Evolutionary conservation across 2,329 filamentous ascomycete species (phyloP).

Genomic region (Fusarium newnesense): DNA sequence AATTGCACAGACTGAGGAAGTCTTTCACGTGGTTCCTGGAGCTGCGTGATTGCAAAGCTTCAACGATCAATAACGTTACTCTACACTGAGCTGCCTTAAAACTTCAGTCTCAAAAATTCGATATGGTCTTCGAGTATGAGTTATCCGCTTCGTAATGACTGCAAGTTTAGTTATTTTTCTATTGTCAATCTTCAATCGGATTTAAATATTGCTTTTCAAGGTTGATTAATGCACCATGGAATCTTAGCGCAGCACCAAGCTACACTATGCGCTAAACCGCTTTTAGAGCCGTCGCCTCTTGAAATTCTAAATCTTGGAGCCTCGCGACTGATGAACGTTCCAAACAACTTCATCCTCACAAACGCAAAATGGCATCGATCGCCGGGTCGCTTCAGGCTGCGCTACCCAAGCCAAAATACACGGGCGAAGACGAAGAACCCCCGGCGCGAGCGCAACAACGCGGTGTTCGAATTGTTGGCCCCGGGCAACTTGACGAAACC

Average conservation of each 20-base stretch:
- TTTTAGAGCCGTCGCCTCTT: constrained; percentile 44
- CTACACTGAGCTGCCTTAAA: neutral
- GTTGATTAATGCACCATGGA: neutral
- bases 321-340: constrained; percentile 33
- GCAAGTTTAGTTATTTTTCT: neutral
- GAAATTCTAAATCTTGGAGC: constrained; percentile 47
- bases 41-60: neutral
- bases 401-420: constrained; percentile 90
- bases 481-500: constrained; percentile 82
- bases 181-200: neutral
- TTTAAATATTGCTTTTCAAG: neutral
- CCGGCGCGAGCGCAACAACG: constrained; percentile 76
- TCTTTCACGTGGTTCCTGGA: neutral
- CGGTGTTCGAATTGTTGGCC: constrained; percentile 84
- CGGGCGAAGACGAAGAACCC: constrained; percentile 86
- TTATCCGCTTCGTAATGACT: neutral
- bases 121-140: too few species aligned
- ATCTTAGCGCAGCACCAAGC: constrained; percentile 9
- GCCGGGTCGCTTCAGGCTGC: constrained; percentile 79
- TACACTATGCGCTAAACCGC: constrained; percentile 44
- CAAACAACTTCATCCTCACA: constrained; percentile 37
- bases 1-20: neutral
- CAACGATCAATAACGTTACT: neutral
- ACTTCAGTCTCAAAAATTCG: neutral
- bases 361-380: constrained; percentile 69